These are phyloP conservation scores for Coniochaeta sp. DNA, from an alignment of 2,329 filamentous ascomycete genomes.

Conservation along the genomic window DNA sequence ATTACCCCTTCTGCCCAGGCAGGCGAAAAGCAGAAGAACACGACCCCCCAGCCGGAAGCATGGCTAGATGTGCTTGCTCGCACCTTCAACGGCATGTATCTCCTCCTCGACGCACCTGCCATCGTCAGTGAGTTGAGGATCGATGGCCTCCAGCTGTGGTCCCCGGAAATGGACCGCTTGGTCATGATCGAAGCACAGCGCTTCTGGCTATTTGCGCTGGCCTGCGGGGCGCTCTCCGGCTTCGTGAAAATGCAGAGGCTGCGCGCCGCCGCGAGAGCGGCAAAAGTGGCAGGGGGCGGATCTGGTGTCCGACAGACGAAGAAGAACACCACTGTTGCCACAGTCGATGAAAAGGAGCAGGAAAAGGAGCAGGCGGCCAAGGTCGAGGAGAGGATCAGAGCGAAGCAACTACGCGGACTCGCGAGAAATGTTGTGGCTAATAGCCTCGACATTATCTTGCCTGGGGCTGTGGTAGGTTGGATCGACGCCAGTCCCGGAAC, in stretches of 20 bases:
- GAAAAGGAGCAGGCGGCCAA: constrained; percentile 4
- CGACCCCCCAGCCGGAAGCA: not conserved
- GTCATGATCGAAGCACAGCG: constrained; percentile 55
- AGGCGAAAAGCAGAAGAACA: not conserved
- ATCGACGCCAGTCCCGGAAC: constrained; percentile 39
- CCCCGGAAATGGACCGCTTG: constrained; percentile 33
- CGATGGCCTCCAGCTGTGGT: constrained; percentile 41
- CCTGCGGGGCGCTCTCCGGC: constrained; percentile 38
- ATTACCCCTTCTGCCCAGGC: constrained; percentile 9
- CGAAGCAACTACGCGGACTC: constrained; percentile 24
- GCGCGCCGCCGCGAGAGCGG: constrained; percentile 20
- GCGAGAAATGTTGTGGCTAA: constrained; percentile 47
- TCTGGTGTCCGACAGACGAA: not conserved
- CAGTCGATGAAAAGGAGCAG: constrained; percentile 3
- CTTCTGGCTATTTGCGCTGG: constrained; percentile 62
- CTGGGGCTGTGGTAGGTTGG: constrained; percentile 55
- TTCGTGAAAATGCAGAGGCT: constrained; percentile 30
- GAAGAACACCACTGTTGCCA: constrained; percentile 1
- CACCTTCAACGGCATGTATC: constrained; percentile 58
- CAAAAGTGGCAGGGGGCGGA: constrained; percentile 17
- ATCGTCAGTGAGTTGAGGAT: constrained; percentile 45
- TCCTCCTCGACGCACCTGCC: constrained; percentile 58
- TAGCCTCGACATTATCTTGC: constrained; percentile 54
- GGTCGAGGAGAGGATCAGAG: constrained; percentile 11
- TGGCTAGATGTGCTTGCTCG: constrained; percentile 46